A percentile compares a stretch with the other conserved stretches of the same genome.
Conservation (phyloP, 805 yeast genomes). For the Komagataella kurtzmanii region DNA sequence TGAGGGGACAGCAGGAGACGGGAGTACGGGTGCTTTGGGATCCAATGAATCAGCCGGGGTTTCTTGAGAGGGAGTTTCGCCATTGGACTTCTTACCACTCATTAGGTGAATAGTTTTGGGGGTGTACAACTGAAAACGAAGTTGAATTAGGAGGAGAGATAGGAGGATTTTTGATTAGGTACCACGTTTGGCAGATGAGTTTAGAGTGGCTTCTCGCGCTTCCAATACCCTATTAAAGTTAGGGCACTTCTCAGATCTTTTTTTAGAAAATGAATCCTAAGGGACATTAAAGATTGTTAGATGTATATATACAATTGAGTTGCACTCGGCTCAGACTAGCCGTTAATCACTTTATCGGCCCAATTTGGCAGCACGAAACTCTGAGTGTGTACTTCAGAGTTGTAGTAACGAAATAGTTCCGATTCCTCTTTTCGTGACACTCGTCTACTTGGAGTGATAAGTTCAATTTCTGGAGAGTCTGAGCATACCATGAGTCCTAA, state of each 20-base stretch:
- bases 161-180: background rate
- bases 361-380: slow-evolving; percentile 87
- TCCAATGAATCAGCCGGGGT: background rate
- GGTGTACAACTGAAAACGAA: background rate
- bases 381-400: slow-evolving; percentile 71
- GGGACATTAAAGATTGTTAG: too few species aligned
- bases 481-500: slow-evolving; percentile 97
- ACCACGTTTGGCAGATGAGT: background rate
- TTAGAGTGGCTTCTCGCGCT: background rate
- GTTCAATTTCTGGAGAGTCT: slow-evolving; percentile 53
- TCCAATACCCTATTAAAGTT: too few species aligned
- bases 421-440: slow-evolving; percentile 49
- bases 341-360: slow-evolving; percentile 28
- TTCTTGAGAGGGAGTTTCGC: background rate
- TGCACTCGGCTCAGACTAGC: background rate
- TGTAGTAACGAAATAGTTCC: slow-evolving; percentile 69
- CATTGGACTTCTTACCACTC: background rate
- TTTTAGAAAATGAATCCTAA: too few species aligned
- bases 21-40: background rate
- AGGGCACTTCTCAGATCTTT: too few species aligned
- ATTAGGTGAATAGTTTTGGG: background rate
- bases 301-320: background rate
- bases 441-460: slow-evolving; percentile 56
- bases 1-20: background rate
- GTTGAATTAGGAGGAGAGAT: background rate